Conservation (phyloP, 2,329 filamentous ascomycete species). For the Neofusicoccum umdonicola region DNA sequence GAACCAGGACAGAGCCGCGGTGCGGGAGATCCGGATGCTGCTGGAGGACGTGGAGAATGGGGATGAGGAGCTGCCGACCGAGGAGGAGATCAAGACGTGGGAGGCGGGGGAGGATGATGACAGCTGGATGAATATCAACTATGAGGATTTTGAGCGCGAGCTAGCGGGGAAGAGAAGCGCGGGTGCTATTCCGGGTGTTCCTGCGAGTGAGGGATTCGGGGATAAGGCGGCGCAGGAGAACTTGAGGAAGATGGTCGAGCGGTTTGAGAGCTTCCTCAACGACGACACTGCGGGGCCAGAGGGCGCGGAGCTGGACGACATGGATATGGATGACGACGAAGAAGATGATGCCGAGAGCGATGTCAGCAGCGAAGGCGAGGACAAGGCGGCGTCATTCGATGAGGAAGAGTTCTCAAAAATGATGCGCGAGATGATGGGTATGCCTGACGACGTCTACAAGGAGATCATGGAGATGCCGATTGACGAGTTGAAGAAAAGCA, state of each 20-base stretch:
- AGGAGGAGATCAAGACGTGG: constrained; percentile 73
- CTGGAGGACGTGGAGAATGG: constrained; percentile 74
- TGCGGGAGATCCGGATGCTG: constrained; percentile 73
- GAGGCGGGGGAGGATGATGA: constrained; percentile 74
- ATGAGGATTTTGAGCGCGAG: constrained; percentile 82
- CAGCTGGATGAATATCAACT: constrained; percentile 88
- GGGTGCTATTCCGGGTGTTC: not conserved
- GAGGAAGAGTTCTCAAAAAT: constrained; percentile 81
- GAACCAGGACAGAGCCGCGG: constrained; percentile 64
- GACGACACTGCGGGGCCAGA: constrained; percentile 79
- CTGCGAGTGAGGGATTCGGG: constrained; percentile 39
- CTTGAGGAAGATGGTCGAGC: constrained; percentile 83
- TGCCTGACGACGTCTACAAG: constrained; percentile 41
- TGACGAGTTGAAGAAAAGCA: constrained; percentile 4
- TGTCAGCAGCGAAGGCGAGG: constrained; percentile 60
- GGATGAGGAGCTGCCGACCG: constrained; percentile 66
- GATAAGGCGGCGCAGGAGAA: constrained; percentile 69
- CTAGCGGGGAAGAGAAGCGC: constrained; percentile 52
- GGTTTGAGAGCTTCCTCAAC: constrained; percentile 90
- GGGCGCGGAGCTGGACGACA: constrained; percentile 68
- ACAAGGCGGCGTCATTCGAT: constrained; percentile 75
- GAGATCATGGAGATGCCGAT: constrained; percentile 30
- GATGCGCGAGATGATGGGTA: constrained; percentile 91
- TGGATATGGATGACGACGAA: constrained; percentile 64
- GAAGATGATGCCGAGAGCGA: constrained; percentile 44